These are phyloP conservation scores for Phytopythium cucurbitacearum DNA, from an alignment of 352 stramenopile genomes.

Conservation along the genomic window DNA sequence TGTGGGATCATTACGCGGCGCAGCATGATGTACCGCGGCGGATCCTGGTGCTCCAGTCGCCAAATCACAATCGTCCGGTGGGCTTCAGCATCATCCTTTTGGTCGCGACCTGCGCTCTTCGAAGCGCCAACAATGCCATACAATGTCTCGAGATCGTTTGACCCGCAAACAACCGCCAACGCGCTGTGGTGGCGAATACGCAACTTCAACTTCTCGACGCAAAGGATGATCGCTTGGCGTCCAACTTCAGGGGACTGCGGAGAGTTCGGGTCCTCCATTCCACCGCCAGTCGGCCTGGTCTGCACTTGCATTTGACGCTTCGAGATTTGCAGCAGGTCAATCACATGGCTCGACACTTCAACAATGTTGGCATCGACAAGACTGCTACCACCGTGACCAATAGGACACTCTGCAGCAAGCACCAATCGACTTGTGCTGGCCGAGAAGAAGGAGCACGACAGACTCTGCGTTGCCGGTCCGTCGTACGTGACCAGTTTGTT, in stretches of 20 bases:
- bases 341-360: slow-evolving; percentile 28
- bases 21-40: slow-evolving; percentile 12
- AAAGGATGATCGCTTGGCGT: slow-evolving; percentile 28
- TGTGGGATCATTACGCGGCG: slow-evolving; percentile 27
- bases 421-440: slow-evolving; percentile 30
- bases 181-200: slow-evolving; percentile 33
- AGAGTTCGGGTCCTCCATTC: background rate
- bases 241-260: background rate
- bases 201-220: slow-evolving; percentile 36
- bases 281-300: background rate
- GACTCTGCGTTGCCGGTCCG: slow-evolving; percentile 28
- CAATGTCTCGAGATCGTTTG: slow-evolving; percentile 17
- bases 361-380: slow-evolving; percentile 1
- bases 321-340: slow-evolving; percentile 47
- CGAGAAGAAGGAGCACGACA: slow-evolving; percentile 50
- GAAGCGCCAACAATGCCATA: slow-evolving; percentile 26
- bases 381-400: background rate
- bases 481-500: slow-evolving; percentile 47
- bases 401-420: slow-evolving; percentile 22
- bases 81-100: background rate
- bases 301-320: slow-evolving; percentile 27
- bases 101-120: background rate
- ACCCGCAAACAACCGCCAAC: slow-evolving; percentile 28
- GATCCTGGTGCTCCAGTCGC: slow-evolving; percentile 10
- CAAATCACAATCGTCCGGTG: slow-evolving; percentile 16